Evolutionary conservation across 805 yeast genomes (phyloP).

Genomic region (Metschnikowia sp.): DNA sequence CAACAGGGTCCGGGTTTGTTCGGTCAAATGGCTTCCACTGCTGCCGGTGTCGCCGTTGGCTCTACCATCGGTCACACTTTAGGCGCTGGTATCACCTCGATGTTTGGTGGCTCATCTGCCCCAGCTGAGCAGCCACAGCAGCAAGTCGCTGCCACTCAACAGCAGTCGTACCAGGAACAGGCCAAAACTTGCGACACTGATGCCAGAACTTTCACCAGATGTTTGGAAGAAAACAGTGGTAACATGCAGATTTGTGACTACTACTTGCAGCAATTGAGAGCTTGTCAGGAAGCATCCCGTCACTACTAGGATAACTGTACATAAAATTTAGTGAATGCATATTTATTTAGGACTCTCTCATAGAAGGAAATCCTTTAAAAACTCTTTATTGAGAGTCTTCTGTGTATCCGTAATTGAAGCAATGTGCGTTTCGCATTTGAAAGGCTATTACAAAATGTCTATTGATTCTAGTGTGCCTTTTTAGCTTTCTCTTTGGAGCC

Average conservation of each 20-base stretch:
- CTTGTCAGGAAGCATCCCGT: constrained; percentile 92
- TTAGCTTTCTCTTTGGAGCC: background rate
- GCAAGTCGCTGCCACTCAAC: constrained; percentile 39
- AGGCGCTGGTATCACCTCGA: constrained; percentile 88
- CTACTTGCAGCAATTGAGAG: constrained; percentile 95
- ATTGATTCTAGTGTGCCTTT: background rate
- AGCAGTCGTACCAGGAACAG: constrained; percentile 37
- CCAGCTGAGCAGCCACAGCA: constrained; percentile 44
- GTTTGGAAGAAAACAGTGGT: constrained; percentile 90
- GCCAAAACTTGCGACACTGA: constrained; percentile 78
- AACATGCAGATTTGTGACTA: constrained; percentile 96
- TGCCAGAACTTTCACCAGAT: constrained; percentile 92
- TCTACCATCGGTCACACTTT: constrained; percentile 95
- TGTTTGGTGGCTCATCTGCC: constrained; percentile 78
- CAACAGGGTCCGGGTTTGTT: constrained; percentile 79
- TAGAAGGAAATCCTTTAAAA: background rate
- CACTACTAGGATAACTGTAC: constrained; percentile 50
- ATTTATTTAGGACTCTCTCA: background rate
- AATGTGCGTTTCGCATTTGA: no score
- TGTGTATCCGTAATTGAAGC: no score
- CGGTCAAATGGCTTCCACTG: constrained; percentile 97
- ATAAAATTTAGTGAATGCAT: background rate
- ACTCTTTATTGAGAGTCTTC: background rate
- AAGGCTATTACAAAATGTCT: no score
- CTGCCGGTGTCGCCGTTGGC: constrained; percentile 99